These are phyloP conservation scores for Delphinella strobiligena DNA, from an alignment of 2,329 filamentous ascomycete species.

Conservation along the genomic window DNA sequence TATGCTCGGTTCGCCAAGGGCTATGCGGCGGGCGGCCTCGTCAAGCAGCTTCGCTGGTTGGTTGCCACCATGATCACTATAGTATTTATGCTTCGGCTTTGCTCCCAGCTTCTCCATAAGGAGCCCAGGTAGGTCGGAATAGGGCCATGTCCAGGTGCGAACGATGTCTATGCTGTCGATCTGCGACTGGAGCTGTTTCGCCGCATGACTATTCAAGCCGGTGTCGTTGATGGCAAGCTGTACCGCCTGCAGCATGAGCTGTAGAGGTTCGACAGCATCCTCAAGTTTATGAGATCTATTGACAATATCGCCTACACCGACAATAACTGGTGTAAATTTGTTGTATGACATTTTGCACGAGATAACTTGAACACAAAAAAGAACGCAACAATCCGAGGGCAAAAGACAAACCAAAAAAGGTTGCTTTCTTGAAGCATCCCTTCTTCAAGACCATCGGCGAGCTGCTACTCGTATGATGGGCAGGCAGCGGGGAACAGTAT, in stretches of 20 bases:
- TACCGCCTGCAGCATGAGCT: conserved; percentile 48
- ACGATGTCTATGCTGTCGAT: conserved; percentile 51
- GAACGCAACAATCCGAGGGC: too few species aligned
- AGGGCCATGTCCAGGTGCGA: conserved; percentile 55
- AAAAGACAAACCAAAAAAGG: too few species aligned
- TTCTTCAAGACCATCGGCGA: too few species aligned
- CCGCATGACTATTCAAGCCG: conserved; percentile 17
- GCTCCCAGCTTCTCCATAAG: conserved; percentile 39
- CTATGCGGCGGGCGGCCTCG: conserved; percentile 47
- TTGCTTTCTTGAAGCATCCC: too few species aligned
- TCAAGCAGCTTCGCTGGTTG: conserved; percentile 52
- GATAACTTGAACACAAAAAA: too few species aligned
- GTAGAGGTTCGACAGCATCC: conserved; percentile 46
- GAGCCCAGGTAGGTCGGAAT: conserved; percentile 44
- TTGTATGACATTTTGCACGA: background rate
- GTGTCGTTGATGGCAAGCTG: conserved; percentile 40
- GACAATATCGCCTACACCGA: conserved; percentile 51
- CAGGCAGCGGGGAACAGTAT: too few species aligned
- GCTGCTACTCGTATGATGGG: too few species aligned
- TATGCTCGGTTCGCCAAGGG: conserved; percentile 40
- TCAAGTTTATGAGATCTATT: conserved; percentile 41
- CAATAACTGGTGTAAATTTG: conserved; percentile 38
- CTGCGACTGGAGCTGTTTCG: conserved; percentile 26
- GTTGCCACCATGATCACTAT: conserved; percentile 51
- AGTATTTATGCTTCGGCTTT: conserved; percentile 34